Conservation (phyloP, 768 basidiomycete genomes). For the Mycena vitilis region DNA sequence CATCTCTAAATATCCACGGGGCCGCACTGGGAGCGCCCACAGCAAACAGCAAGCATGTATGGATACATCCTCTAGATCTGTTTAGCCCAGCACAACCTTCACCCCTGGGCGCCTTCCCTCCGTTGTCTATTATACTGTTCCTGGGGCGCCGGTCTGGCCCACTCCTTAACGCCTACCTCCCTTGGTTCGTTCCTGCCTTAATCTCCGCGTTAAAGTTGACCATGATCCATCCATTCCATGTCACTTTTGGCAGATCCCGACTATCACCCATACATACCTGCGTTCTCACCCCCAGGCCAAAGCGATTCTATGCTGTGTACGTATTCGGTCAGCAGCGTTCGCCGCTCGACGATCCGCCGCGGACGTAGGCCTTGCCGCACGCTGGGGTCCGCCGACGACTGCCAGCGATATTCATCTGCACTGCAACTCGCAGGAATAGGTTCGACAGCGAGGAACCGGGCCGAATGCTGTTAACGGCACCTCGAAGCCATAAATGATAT, state of each 20-base stretch:
- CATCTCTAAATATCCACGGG: not conserved
- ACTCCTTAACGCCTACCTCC: not conserved
- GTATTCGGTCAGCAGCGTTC: too few species aligned
- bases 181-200: not conserved
- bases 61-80: too few species aligned
- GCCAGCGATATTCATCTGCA: too few species aligned
- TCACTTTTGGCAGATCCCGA: conserved; percentile 20
- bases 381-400: too few species aligned
- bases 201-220: not conserved
- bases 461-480: too few species aligned
- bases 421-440: too few species aligned
- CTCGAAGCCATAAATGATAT: not conserved
- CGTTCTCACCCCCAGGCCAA: too few species aligned
- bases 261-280: too few species aligned
- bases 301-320: too few species aligned
- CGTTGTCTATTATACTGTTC: not conserved
- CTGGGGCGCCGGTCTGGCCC: not conserved
- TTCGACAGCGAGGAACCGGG: too few species aligned
- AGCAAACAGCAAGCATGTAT: not conserved
- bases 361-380: too few species aligned
- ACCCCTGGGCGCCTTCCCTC: not conserved
- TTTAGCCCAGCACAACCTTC: not conserved
- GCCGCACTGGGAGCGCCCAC: not conserved
- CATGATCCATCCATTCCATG: not conserved
- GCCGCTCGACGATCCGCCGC: too few species aligned